Evolutionary conservation across 805 yeast species (phyloP).

Genomic region (Spathaspora gorwiae): DNA sequence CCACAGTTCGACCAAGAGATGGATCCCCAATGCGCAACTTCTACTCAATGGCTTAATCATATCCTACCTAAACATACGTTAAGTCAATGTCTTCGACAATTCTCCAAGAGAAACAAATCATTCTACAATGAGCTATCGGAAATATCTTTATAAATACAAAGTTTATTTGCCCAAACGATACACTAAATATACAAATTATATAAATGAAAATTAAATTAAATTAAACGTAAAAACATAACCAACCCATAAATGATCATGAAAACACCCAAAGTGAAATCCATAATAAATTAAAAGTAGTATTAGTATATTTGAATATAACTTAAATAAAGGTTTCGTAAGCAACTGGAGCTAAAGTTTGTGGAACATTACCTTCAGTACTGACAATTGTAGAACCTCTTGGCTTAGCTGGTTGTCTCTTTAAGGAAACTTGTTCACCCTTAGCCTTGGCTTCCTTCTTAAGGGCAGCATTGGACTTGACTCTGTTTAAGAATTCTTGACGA

Average conservation of each 20-base stretch:
- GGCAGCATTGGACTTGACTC: constrained; percentile 96
- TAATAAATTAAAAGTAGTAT: neutral
- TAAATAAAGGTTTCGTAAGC: constrained; percentile 99
- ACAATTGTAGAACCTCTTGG: constrained; percentile 93
- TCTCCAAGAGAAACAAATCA: too few species aligned
- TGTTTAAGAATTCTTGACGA: constrained; percentile 97
- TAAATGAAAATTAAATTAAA: neutral
- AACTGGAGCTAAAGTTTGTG: constrained; percentile 98
- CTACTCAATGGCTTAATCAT: too few species aligned
- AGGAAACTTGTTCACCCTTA: constrained; percentile 81
- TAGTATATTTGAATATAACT: constrained; percentile 17
- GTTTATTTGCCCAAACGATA: neutral
- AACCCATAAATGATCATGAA: neutral
- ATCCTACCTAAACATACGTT: too few species aligned
- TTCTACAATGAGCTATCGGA: neutral
- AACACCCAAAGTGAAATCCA: neutral
- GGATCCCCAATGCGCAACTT: too few species aligned
- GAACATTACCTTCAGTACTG: constrained; percentile 75
- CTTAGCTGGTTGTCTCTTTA: constrained; percentile 97
- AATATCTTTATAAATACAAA: neutral
- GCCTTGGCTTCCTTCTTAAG: constrained; percentile 92
- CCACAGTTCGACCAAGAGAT: too few species aligned
- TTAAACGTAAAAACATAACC: neutral
- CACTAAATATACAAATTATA: constrained; percentile 1
- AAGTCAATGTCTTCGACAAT: too few species aligned